Evolutionary conservation across 192 early-diverging fungal genomes (phyloP).

Genomic region (Umbelopsis sp.): DNA sequence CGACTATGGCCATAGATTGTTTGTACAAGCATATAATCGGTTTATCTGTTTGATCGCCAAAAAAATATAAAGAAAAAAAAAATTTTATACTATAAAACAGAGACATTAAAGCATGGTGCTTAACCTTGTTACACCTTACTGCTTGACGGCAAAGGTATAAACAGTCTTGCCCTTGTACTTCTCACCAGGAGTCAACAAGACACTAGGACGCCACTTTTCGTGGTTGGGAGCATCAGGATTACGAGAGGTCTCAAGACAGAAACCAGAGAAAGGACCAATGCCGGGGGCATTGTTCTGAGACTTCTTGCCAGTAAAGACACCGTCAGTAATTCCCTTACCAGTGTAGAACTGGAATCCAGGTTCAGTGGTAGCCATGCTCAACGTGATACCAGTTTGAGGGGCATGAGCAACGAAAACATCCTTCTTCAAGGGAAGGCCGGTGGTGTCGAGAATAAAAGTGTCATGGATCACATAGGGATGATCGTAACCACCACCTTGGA

Average conservation of each 20-base stretch:
- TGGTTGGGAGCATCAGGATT: slow-evolving; percentile 68
- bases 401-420: slow-evolving; percentile 54
- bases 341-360: slow-evolving; percentile 86
- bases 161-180: slow-evolving; percentile 50
- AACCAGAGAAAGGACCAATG: slow-evolving; percentile 60
- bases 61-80: no score
- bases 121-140: not conserved
- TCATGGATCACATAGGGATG: slow-evolving; percentile 68
- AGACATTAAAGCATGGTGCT: not conserved
- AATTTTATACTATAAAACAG: no score
- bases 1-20: no score
- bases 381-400: slow-evolving; percentile 57
- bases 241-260: slow-evolving; percentile 68
- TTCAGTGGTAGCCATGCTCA: slow-evolving; percentile 69
- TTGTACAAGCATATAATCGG: not conserved
- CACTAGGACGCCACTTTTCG: slow-evolving; percentile 52
- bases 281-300: slow-evolving; percentile 31
- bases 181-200: slow-evolving; percentile 51
- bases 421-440: slow-evolving; percentile 19
- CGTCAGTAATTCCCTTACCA: slow-evolving; percentile 67
- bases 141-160: slow-evolving; percentile 43
- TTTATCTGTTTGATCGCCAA: no score
- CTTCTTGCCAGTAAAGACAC: slow-evolving; percentile 44
- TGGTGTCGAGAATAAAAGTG: slow-evolving; percentile 31
- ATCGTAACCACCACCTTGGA: slow-evolving; percentile 76